phyloP scores from a whole-genome alignment of 768 basidiomycete species.

The Kwoniella europaea region DNA sequence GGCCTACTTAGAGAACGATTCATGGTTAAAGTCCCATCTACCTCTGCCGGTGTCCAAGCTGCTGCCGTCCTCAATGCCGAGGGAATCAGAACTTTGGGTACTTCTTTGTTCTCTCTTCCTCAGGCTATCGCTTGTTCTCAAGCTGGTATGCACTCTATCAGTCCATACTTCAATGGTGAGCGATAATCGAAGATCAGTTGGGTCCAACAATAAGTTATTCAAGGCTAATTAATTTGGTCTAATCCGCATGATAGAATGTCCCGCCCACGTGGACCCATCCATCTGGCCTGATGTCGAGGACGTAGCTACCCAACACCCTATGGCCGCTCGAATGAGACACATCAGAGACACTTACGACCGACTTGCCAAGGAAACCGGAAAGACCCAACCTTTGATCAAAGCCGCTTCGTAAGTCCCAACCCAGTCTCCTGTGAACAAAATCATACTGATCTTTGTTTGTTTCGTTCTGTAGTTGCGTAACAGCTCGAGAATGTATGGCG shows the following conservation, averaged over 20 bases:
- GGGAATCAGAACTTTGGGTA: conserved; percentile 66
- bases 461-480: conserved; percentile 32
- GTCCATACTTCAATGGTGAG: conserved; percentile 65
- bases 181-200: neutral
- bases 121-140: conserved; percentile 67
- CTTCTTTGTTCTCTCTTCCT: conserved; percentile 65
- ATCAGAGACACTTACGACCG: conserved; percentile 37
- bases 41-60: conserved; percentile 64
- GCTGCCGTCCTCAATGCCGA: conserved; percentile 61
- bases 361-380: conserved; percentile 39
- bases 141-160: conserved; percentile 64
- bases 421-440: too few relatives aligned
- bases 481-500: conserved; percentile 45
- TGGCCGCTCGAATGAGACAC: conserved; percentile 36
- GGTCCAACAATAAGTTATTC: neutral
- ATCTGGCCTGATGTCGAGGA: conserved; percentile 49
- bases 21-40: conserved; percentile 69
- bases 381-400: conserved; percentile 47
- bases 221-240: neutral
- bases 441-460: neutral
- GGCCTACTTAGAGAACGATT: conserved; percentile 62
- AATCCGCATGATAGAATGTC: conserved; percentile 39
- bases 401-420: conserved; percentile 35
- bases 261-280: conserved; percentile 41
- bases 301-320: conserved; percentile 45